Base-by-base conservation (phyloP, 306 rosid genomes). In the Fragaria ananassa region DNA sequence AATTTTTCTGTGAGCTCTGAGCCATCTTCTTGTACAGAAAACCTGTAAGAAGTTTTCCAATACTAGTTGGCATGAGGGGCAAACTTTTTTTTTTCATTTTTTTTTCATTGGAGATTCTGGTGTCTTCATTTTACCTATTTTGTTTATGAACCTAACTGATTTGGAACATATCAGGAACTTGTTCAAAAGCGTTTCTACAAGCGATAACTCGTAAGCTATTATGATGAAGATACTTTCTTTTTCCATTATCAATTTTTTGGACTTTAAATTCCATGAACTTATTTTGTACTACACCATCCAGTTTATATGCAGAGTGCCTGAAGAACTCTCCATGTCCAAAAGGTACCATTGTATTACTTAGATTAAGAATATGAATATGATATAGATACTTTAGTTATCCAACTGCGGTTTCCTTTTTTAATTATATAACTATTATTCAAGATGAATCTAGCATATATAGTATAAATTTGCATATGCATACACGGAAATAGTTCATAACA, bases 171-270 rank as follows among this genome's bases (percentile, higher is more conserved):
- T 63, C 80, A 81, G 78, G 25, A 81, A 76, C 74, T 56, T 76
- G 74, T 81, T 70, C 42, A 46, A 27, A 31, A 76, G 78, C 70
- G 44, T 34, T 71, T 23, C 45, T 21, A 21, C 53, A 31, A 19
- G 0, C 14, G 67, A 64, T 50, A 76, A 71, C 63, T 76, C 53
- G 81, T 81, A 81, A 49, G 84, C 14, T 76, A 25, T 47, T n/a
- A 41, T 50, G 27, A 34, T 14, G 25, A 18, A 10, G 0, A 57
- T 11, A 27, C 42, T 14, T 18, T 34, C 10, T 57, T 25, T 0
- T 6, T 12, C 39, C 47, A 25, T 13, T 70, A 3, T 47, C 31
- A 13, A 9, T 42, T 2, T 7, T 14, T 3, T 62, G 15, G 1
- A 53, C 64, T 12, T 72, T 3, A 51, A 13, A 6, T 51, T 37